phyloP scores from a whole-genome alignment of 768 basidiomycete species.

The Pulveroboletus sp. region DNA sequence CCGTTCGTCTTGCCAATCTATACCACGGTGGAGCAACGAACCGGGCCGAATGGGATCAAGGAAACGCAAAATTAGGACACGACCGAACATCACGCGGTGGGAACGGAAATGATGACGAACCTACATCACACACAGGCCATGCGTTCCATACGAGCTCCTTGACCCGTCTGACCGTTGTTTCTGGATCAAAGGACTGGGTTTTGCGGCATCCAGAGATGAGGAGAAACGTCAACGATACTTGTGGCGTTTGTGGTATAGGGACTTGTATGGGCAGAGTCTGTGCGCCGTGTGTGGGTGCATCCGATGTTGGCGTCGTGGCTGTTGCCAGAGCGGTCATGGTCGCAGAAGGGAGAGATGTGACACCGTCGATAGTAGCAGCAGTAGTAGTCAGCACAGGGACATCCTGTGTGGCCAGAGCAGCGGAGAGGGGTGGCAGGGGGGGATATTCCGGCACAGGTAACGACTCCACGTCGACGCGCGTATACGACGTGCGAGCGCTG shows the following conservation, averaged over 20 bases:
- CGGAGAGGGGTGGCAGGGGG: slow-evolving; percentile 21
- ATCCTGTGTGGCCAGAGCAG: slow-evolving; percentile 3
- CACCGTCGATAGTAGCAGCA: background rate
- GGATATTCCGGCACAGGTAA: slow-evolving; percentile 19
- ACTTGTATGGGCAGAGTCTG: slow-evolving; percentile 4
- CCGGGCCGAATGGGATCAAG: background rate
- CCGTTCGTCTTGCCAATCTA: slow-evolving; percentile 76
- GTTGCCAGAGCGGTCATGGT: slow-evolving; percentile 5
- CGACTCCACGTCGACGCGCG: slow-evolving; percentile 42
- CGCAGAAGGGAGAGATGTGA: background rate
- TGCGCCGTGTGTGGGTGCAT: background rate
- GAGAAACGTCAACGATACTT: slow-evolving; percentile 65
- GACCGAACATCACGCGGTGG: slow-evolving; percentile 12
- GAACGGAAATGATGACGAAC: slow-evolving; percentile 32
- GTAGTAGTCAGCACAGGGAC: background rate
- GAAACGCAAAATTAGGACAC: background rate
- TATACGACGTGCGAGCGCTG: slow-evolving; percentile 51
- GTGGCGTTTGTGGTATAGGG: slow-evolving; percentile 53
- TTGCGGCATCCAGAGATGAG: slow-evolving; percentile 64
- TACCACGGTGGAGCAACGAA: background rate
- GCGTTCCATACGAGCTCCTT: slow-evolving; percentile 83
- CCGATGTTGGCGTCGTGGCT: slow-evolving; percentile 1
- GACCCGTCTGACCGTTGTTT: slow-evolving; percentile 68
- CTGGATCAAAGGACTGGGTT: slow-evolving; percentile 71
- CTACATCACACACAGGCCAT: slow-evolving; percentile 54